Conservation (phyloP, 116 monocot genomes). For the Posidonia oceanica region DNA sequence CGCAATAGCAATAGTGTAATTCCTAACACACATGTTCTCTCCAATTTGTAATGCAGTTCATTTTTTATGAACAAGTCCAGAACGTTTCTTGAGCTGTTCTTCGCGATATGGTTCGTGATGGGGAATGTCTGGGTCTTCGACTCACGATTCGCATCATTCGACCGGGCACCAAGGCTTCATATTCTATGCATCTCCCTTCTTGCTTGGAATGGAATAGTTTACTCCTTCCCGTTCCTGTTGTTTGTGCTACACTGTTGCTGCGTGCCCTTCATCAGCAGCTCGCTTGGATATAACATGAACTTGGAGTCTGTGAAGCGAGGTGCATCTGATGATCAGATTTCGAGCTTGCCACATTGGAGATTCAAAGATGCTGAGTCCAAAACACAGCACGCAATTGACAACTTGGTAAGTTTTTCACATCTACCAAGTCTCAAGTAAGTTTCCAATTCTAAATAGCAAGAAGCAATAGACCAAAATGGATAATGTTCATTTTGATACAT, state of each 20-base stretch:
- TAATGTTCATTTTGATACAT: too few relatives aligned
- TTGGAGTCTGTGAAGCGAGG: conserved; percentile 35
- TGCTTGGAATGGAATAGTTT: conserved; percentile 63
- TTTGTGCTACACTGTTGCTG: conserved; percentile 75
- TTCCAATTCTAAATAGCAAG: too few relatives aligned
- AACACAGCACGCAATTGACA: conserved; percentile 8
- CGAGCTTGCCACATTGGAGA: conserved; percentile 45
- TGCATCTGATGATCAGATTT: conserved; percentile 69
- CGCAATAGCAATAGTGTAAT: not conserved
- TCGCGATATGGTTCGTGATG: conserved; percentile 89
- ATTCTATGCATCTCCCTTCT: conserved; percentile 52
- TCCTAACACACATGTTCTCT: not conserved
- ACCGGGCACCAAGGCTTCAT: conserved; percentile 46
- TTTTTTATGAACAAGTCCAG: conserved; percentile 54
- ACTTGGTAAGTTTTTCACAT: conserved; percentile 26
- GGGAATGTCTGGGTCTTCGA: conserved; percentile 98
- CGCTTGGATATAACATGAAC: conserved; percentile 79
- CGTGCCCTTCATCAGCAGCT: conserved; percentile 44
- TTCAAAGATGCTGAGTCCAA: conserved; percentile 23
- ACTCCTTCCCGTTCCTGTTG: conserved; percentile 83
- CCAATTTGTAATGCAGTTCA: conserved; percentile 22
- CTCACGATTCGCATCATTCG: conserved; percentile 32
- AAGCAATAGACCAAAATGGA: too few relatives aligned
- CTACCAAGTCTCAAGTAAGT: not conserved
- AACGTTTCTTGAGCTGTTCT: conserved; percentile 65